Conservation (phyloP, 108 stramenopile genomes). For the Cyclotella kingstonii region DNA sequence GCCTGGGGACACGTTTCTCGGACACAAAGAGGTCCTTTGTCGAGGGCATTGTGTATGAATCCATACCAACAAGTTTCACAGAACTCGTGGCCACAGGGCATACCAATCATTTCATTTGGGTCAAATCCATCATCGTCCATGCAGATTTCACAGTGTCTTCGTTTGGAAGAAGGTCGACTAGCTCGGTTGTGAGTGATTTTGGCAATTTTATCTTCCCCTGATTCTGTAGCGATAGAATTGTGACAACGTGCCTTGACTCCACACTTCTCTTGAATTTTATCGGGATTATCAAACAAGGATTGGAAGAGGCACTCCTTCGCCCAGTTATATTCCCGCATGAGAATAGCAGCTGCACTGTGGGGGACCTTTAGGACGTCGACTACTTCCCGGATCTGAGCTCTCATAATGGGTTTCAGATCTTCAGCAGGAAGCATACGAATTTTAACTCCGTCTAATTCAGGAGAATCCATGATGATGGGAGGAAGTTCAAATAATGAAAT, state of each 20-base stretch:
- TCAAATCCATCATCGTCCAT: conserved; percentile 74
- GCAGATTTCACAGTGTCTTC: conserved; percentile 54
- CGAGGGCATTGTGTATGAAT: conserved; percentile 74
- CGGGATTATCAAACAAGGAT: conserved; percentile 69
- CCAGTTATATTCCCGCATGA: conserved; percentile 91
- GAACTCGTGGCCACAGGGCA: conserved; percentile 96
- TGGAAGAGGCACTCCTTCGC: conserved; percentile 91
- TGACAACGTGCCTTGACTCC: conserved; percentile 63
- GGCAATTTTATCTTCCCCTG: conserved; percentile 29
- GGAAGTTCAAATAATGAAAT: too few species aligned
- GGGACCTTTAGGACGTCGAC: conserved; percentile 84
- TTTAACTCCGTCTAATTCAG: conserved; percentile 27
- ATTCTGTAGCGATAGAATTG: neutral
- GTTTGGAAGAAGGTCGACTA: conserved; percentile 14
- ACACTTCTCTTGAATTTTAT: conserved; percentile 61
- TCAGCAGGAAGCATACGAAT: conserved; percentile 73
- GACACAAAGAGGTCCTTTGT: conserved; percentile 86
- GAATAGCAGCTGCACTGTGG: conserved; percentile 69
- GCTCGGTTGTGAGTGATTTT: conserved; percentile 19
- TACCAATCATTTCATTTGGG: conserved; percentile 60
- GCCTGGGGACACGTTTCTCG: conserved; percentile 87
- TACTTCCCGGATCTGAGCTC: conserved; percentile 64
- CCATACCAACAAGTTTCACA: conserved; percentile 93
- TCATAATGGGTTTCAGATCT: conserved; percentile 73
- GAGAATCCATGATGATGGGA: neutral